Conservation (phyloP, 2,329 filamentous ascomycete genomes). For the Pseudocercospora vitis region DNA sequence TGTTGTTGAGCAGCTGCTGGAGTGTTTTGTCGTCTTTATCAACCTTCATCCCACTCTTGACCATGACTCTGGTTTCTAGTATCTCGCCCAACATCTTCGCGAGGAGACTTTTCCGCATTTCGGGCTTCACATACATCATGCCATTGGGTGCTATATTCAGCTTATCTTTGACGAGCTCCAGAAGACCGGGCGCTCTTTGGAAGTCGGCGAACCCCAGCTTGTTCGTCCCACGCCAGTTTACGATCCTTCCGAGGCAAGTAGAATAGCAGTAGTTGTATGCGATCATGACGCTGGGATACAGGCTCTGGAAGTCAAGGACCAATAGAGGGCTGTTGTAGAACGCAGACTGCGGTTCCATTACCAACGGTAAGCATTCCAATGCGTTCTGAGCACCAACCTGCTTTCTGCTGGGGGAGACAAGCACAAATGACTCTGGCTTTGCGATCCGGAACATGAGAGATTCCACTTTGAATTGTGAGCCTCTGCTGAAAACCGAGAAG, state of each 20-base stretch:
- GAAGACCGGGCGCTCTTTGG: constrained; percentile 69
- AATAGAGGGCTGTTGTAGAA: constrained; percentile 89
- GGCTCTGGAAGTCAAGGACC: constrained; percentile 91
- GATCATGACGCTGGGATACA: constrained; percentile 98
- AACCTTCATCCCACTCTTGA: constrained; percentile 93
- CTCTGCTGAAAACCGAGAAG: constrained; percentile 90
- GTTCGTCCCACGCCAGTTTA: constrained; percentile 82
- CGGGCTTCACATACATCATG: constrained; percentile 87
- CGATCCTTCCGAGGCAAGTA: constrained; percentile 84
- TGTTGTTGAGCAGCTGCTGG: constrained; percentile 85
- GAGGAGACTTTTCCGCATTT: constrained; percentile 83
- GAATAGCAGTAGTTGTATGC: constrained; percentile 99
- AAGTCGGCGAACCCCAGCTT: constrained; percentile 96
- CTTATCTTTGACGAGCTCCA: constrained; percentile 76
- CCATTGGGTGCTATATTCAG: constrained; percentile 94
- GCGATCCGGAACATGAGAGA: constrained; percentile 98
- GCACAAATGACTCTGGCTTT: constrained; percentile 90
- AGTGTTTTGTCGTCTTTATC: constrained; percentile 85
- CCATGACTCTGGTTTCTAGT: constrained; percentile 93
- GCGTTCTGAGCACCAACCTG: constrained; percentile 95
- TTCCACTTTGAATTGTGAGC: constrained; percentile 98
- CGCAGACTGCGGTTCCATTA: constrained; percentile 95
- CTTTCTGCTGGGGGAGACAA: constrained; percentile 84
- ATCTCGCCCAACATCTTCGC: constrained; percentile 98
- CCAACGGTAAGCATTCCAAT: constrained; percentile 86